Conservation (phyloP, 129 eudicot species). For the sunflower (Helianthus annuus) region HanXRQr2.0-SUNRISE NC_035435.2:4355844-4356343, state of each 20-base stretch:
- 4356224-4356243: constrained; percentile 50
- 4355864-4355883: too few relatives aligned
- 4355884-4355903: constrained; percentile 33
- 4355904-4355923: constrained; percentile 45
- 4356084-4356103: too few relatives aligned
- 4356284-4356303: too few relatives aligned
- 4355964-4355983: neutral
- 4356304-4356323: too few relatives aligned
- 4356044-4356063: too few relatives aligned
- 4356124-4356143: neutral
- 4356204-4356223: constrained; percentile 58
- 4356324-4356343: too few relatives aligned
- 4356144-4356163: constrained; percentile 39
- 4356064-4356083: too few relatives aligned
- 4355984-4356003: constrained; percentile 50
- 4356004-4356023: constrained; percentile 38
- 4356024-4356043: constrained; percentile 25
- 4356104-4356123: too few relatives aligned
- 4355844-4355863: too few relatives aligned
- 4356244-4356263: constrained; percentile 20
- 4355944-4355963: constrained; percentile 2
- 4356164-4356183: constrained; percentile 59
- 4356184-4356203: constrained; percentile 64
- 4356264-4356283: neutral
- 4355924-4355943: constrained; percentile 16